phyloP scores from a whole-genome alignment of 2,329 filamentous ascomycete species.

The Ophiocordyceps camponoti-saundersi region DNA sequence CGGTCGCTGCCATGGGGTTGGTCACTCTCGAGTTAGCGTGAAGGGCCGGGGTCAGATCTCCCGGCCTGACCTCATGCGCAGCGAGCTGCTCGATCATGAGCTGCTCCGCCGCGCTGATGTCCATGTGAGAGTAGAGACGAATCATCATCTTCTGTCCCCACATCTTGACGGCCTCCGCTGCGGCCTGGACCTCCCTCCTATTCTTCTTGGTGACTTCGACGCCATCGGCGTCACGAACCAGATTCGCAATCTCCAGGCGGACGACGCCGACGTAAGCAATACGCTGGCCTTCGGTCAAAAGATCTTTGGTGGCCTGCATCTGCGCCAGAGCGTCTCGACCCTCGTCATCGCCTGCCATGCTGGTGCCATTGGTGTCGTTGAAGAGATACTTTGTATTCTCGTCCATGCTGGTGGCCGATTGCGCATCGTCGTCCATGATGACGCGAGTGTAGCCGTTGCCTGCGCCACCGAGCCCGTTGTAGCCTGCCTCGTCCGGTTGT shows the following conservation, averaged over 20 bases:
- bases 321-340: slow-evolving; percentile 74
- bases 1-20: slow-evolving; percentile 68
- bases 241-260: slow-evolving; percentile 60
- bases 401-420: slow-evolving; percentile 90
- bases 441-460: slow-evolving; percentile 92
- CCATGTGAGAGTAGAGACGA: slow-evolving; percentile 87
- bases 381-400: slow-evolving; percentile 95
- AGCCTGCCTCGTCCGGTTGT: slow-evolving; percentile 47
- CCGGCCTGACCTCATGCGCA: slow-evolving; percentile 74
- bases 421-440: slow-evolving; percentile 84
- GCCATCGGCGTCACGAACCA: slow-evolving; percentile 52
- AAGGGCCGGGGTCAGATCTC: slow-evolving; percentile 67
- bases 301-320: slow-evolving; percentile 87
- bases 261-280: slow-evolving; percentile 92
- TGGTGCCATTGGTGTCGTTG: slow-evolving; percentile 48
- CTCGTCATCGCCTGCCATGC: slow-evolving; percentile 56
- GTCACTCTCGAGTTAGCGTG: slow-evolving; percentile 88
- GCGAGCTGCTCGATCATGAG: slow-evolving; percentile 97
- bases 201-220: slow-evolving; percentile 45
- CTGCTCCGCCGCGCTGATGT: slow-evolving; percentile 79
- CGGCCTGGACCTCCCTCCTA: slow-evolving; percentile 54
- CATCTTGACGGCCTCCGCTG: slow-evolving; percentile 72
- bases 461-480: slow-evolving; percentile 67
- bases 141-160: slow-evolving; percentile 99
- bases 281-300: slow-evolving; percentile 86